Base-by-base conservation (phyloP, 2,329 filamentous ascomycete genomes). In the Fusarium zealandicum region DNA sequence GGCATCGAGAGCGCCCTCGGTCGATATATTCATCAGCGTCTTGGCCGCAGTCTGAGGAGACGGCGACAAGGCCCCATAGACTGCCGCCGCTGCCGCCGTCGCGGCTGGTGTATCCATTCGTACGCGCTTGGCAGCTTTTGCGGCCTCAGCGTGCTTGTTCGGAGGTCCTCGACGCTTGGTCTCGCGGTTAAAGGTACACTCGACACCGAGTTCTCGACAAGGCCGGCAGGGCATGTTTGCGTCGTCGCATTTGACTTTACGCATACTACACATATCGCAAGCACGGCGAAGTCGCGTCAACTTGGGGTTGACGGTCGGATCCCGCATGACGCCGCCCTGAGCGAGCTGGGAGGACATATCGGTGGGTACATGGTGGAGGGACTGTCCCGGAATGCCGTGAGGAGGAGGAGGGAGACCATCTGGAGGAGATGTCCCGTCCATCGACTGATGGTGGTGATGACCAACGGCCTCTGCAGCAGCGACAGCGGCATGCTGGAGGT, bases 211-310 rank as follows among this genome's bases (percentile, higher is more conserved):
- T 49, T 85, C 81, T 53, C 75, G 72, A 61, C 83, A 86, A 4
- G 82, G 81, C 20, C 78, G 78, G 64, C 83, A 86, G 2, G 82
- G 82, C n/a, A 82, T 77, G 17, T 78, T 76, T 32, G 76, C 73
- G 57, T 83, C 82, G 66, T 85, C 82, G 69, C 82, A 85, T 72
- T 86, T 86, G 37, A 86, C 83, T 57, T 86, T 86, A 51, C 83
- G 80, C 70, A 82, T 80, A 53, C 82, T 85, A 68, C 83, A 86
- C 77, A 86, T 82, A 61, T 86, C 83, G 63, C 83, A 86, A 12
- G 83, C 83, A 42, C 83, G 79, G 54, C 83, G 76, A 27, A 86
- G 75, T 6, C 83, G 80, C 22, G 82, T 85, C 38, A 81, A 73
- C 71, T 83, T 84, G 13, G 76, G 76, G 48, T 78, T 79, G 47